These are phyloP conservation scores for Juglanconis oblonga DNA, from an alignment of 2,329 filamentous ascomycete species.

Conservation along the genomic window DNA sequence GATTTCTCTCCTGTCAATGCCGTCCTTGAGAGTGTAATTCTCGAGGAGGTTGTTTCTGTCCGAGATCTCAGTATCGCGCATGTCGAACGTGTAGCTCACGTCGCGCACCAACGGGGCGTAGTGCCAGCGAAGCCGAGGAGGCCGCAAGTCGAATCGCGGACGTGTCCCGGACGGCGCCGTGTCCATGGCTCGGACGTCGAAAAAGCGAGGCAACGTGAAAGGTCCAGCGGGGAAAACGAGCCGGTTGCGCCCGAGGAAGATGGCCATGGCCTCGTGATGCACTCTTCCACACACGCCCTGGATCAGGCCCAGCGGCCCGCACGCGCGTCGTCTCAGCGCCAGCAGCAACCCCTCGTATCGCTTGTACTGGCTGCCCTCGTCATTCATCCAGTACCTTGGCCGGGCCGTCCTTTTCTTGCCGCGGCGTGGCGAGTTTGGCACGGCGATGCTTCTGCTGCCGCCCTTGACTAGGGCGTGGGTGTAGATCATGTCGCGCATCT, in stretches of 20 bases:
- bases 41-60: neutral
- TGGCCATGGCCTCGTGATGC: conserved; percentile 1
- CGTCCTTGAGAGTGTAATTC: neutral
- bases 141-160: too few species aligned
- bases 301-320: neutral
- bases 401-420: too few species aligned
- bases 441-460: neutral
- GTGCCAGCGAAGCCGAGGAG: neutral
- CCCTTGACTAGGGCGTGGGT: neutral
- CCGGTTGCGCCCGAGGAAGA: conserved; percentile 6
- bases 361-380: neutral
- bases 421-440: neutral
- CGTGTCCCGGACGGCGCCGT: neutral
- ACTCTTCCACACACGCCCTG: conserved; percentile 4
- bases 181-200: neutral
- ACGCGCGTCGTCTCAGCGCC: neutral
- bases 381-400: neutral
- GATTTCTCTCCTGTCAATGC: neutral
- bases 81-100: conserved; percentile 15
- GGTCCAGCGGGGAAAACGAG: conserved; percentile 2
- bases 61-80: conserved; percentile 1
- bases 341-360: neutral
- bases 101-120: conserved; percentile 1
- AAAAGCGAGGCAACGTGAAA: neutral
- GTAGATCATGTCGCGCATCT: conserved; percentile 11